phyloP scores from a whole-genome alignment of 768 basidiomycete species.

The Nidularia pulvinata region DNA sequence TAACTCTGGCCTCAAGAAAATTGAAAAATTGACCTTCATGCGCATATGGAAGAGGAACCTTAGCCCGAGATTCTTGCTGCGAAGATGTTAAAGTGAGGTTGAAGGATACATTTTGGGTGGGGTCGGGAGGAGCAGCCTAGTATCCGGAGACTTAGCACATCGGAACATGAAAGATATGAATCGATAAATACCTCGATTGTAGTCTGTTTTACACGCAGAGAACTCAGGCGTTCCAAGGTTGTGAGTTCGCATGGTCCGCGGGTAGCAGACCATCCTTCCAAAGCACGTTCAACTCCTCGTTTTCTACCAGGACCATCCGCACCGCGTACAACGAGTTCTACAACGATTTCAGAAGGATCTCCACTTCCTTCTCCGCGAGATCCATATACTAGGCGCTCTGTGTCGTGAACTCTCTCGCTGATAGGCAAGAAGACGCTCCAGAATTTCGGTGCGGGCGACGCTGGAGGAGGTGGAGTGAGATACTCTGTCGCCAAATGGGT shows the following conservation, averaged over 20 bases:
- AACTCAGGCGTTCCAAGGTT: conserved; percentile 50
- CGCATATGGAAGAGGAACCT: conserved; percentile 88
- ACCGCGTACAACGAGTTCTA: conserved; percentile 59
- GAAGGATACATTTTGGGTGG: conserved; percentile 77
- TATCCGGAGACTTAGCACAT: conserved; percentile 2
- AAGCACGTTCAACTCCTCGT: conserved; percentile 53
- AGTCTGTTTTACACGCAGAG: conserved; percentile 39
- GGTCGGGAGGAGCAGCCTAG: conserved; percentile 45
- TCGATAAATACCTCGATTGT: conserved; percentile 23
- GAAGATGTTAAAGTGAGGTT: conserved; percentile 83
- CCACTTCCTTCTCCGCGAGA: conserved; percentile 49
- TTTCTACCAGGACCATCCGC: conserved; percentile 39
- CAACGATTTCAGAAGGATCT: conserved; percentile 46
- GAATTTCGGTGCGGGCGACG: conserved; percentile 66
- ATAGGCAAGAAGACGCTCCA: conserved; percentile 78
- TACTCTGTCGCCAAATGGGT: conserved; percentile 69
- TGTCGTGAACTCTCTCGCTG: conserved; percentile 59
- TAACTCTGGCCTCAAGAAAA: too few relatives aligned
- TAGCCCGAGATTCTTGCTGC: conserved; percentile 77
- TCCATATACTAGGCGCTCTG: conserved; percentile 62
- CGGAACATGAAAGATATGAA: background rate
- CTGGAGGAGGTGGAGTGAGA: conserved; percentile 69
- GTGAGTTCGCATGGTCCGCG: conserved; percentile 42
- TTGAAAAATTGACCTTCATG: conserved; percentile 87
- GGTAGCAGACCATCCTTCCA: conserved; percentile 61